A percentile compares a stretch with the other conserved stretches of the same genome.
phyloP scores from a whole-genome alignment of 225 moss, liverwort and hornwort genomes.

The Ulota crispa region DNA sequence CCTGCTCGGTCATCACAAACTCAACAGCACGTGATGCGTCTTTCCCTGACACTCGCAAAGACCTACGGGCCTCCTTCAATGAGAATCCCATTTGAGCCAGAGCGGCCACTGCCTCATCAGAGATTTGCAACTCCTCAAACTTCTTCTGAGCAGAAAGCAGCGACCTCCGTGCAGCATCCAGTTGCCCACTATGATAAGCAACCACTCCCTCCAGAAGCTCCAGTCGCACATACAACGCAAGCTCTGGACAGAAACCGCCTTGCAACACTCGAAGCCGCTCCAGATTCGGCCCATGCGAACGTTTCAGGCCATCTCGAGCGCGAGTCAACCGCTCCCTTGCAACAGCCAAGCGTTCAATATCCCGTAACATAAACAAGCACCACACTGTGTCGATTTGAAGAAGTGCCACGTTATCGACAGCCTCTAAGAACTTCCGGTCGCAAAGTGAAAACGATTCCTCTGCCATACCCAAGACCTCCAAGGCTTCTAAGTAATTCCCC shows the following conservation, averaged over 20 bases:
- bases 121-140: conserved; percentile 93
- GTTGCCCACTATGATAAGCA: conserved; percentile 80
- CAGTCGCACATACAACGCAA: conserved; percentile 91
- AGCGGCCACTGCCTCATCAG: conserved; percentile 84
- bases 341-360: conserved; percentile 82
- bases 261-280: conserved; percentile 92
- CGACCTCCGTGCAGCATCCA: conserved; percentile 65
- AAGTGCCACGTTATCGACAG: conserved; percentile 90
- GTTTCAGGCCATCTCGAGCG: conserved; percentile 82
- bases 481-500: conserved; percentile 66
- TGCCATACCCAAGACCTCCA: conserved; percentile 85
- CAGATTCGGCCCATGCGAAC: conserved; percentile 80
- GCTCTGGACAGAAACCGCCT: conserved; percentile 96
- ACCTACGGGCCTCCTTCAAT: conserved; percentile 74
- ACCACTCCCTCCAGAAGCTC: conserved; percentile 97
- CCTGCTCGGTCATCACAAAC: conserved; percentile 82
- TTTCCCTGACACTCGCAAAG: conserved; percentile 86
- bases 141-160: conserved; percentile 76
- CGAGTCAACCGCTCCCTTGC: conserved; percentile 76
- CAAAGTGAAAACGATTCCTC: conserved; percentile 91
- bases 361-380: conserved; percentile 94
- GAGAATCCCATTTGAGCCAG: conserved; percentile 87
- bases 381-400: conserved; percentile 96
- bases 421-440: conserved; percentile 73
- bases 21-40: conserved; percentile 92